Conservation (phyloP, 306 rosid genomes). For the Luffa aegyptiaca region DNA sequence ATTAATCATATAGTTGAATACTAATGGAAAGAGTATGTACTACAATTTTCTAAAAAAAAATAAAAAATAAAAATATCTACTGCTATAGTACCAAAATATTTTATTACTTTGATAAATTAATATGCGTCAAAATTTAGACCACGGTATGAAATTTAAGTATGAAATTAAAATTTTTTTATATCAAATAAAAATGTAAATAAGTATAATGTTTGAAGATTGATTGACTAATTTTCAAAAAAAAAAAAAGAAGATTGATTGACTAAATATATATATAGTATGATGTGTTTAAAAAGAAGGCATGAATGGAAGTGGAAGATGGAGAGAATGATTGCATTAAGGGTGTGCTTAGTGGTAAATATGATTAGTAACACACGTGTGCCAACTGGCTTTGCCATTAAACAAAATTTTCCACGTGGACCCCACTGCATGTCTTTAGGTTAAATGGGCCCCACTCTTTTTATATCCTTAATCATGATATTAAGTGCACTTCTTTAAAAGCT, state of each 20-base stretch:
- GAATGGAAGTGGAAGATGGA: constrained; percentile 35
- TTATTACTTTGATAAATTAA: no score
- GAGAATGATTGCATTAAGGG: constrained; percentile 49
- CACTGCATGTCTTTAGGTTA: neutral
- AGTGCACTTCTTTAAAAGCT: constrained; percentile 14
- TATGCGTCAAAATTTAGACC: no score
- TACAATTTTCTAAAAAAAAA: no score
- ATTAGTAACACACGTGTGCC: constrained; percentile 83
- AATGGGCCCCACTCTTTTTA: neutral
- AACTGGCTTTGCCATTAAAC: constrained; percentile 45
- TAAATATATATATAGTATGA: neutral
- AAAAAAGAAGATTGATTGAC: neutral
- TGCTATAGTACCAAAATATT: no score
- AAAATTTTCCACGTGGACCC: neutral
- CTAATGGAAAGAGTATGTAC: no score
- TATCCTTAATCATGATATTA: constrained; percentile 28
- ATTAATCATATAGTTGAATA: no score
- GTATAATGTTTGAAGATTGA: neutral
- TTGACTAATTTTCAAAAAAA: no score
- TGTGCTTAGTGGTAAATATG: constrained; percentile 76
- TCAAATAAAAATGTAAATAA: neutral
- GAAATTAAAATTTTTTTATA: no score
- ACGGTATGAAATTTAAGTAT: no score
- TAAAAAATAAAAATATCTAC: no score
- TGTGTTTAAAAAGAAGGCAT: neutral